phyloP scores from a whole-genome alignment of 2,329 filamentous ascomycete genomes.

The Westerdykella aurantiaca region DNA sequence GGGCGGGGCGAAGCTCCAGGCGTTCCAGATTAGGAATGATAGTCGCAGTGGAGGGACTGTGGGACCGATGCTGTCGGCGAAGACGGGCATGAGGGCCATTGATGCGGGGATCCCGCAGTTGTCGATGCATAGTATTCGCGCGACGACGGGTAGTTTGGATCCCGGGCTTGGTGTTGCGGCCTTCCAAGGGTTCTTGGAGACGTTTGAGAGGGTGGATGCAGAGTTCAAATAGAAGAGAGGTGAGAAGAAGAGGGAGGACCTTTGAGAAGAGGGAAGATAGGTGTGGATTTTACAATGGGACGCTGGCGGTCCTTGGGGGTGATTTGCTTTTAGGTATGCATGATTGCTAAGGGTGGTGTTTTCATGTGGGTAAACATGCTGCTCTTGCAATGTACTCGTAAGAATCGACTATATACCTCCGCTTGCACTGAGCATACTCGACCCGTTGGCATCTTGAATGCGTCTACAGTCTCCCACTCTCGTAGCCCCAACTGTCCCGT shows the following conservation, averaged over 20 bases:
- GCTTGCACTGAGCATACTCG: too few species aligned
- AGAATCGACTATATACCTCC: too few species aligned
- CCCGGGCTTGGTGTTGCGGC: constrained; percentile 82
- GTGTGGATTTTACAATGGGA: too few species aligned
- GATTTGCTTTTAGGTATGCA: too few species aligned
- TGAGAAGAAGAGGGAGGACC: neutral
- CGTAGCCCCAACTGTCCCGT: too few species aligned
- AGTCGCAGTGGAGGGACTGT: constrained; percentile 84
- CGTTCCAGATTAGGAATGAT: constrained; percentile 95
- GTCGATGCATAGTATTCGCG: constrained; percentile 89
- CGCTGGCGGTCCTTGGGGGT: too few species aligned
- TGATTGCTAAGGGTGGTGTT: too few species aligned
- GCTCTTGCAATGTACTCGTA: too few species aligned
- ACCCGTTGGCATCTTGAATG: too few species aligned
- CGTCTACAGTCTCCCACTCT: too few species aligned
- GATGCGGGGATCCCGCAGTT: constrained; percentile 88
- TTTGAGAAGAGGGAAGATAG: too few species aligned
- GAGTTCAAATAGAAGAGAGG: constrained; percentile 55
- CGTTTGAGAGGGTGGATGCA: constrained; percentile 75
- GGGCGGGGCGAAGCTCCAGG: constrained; percentile 65
- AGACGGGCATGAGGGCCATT: constrained; percentile 74
- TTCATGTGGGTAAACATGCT: too few species aligned
- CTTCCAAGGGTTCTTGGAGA: constrained; percentile 83
- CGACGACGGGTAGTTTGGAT: constrained; percentile 78
- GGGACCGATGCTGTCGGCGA: constrained; percentile 79